Base-by-base conservation (phyloP, 2,329 filamentous ascomycete genomes). In the Herpomyces periplanetae region DNA sequence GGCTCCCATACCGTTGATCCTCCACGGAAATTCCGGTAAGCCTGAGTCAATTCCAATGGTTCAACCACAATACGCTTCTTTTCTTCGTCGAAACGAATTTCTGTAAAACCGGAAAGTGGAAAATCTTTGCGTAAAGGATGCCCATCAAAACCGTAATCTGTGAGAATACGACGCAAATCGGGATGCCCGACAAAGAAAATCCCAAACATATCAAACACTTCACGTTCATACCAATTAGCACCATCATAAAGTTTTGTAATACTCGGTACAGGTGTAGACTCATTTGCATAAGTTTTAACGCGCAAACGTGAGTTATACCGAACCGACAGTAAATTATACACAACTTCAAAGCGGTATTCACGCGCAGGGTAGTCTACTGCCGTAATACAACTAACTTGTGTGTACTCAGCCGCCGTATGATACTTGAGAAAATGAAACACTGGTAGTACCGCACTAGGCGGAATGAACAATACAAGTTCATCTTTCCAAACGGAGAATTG, bases 401-500 rank as follows among this genome's bases (percentile, higher is more conserved):
- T 96, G 47, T 65, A 96, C 41, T 96, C 80, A 40, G 80, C 75
- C 18, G 80, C 61, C 14, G 80, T 88, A 49, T 96, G 85, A 47
- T 87, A 64, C 46, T 91, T 91, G 32, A 96, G 51, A 47, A 96
- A 96, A 25, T 53, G 57, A 41, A 96, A 73, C 32, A 85, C 64
- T 15, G 80, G 80, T 29, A 88, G 55, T 30, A 91, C 58, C 29
- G 69, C 80, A 14, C 64, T 45, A 1, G 80, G 80, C 18, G 68
- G 50, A 34, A 91, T 80, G 42, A 84, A 75, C 38, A 88, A 68
- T 31, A 64, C 71, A 36, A 96, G 57, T 43, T 96, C 80, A 37
- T 96, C 80, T 47, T 96, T 96, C 80, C 80, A 96, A 21, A 96
- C 75, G 6, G 73, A 85, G 47, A 91, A 91, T 45, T 96, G 80